Evolutionary conservation across 768 basidiomycete species (phyloP), one percentile per base, ranked within the genome.

Genomic region (Austroboletus eburneus): DNA sequence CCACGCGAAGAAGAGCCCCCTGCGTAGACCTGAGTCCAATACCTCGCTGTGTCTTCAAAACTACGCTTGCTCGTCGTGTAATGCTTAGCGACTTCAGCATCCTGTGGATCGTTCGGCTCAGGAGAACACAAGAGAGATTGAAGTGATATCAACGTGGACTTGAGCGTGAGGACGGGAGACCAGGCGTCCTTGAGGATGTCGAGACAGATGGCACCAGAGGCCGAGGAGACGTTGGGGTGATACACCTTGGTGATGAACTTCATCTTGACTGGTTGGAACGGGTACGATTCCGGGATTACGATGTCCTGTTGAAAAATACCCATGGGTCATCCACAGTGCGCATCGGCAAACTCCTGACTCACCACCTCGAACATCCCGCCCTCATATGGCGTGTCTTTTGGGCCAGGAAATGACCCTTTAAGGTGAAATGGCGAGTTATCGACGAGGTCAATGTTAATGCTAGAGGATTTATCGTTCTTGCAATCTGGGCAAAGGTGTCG

Each of bases 51-150:
- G 32, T 87, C 87, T 48, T 94, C 89, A 55, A 98, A 98, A 57
- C 86, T 84, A 21, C 72, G 69, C 63, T 85, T 85, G 64, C 86
- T 89, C 12, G 92, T 91, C 66, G 89, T 87, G 58, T 89, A 98
- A 62, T 96, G 95, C 65, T 96, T 97, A 12, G 94, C 94, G 10
- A 98, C 94, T 69, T 98, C 93, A 0, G 94, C 95, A 61, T 98
- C 95, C 69, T 97, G 94, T 1, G 94, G 95, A 62, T 97, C 95
- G 52, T 87, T 89, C 8, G 95, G 94, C 63, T 96, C 92, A 1
- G 95, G 95, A 9, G 85, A 87, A 67, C 92, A 95, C 16, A 98
- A 75, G 20, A 97, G 75, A 32, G 88, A 91, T 65, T 97, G 95
- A 13, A 98, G 77, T 2, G 91, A 94, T 63, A 98, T 94, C 58